Conservation (phyloP, 352 stramenopile species). For the Phytophthora sojae region DNA sequence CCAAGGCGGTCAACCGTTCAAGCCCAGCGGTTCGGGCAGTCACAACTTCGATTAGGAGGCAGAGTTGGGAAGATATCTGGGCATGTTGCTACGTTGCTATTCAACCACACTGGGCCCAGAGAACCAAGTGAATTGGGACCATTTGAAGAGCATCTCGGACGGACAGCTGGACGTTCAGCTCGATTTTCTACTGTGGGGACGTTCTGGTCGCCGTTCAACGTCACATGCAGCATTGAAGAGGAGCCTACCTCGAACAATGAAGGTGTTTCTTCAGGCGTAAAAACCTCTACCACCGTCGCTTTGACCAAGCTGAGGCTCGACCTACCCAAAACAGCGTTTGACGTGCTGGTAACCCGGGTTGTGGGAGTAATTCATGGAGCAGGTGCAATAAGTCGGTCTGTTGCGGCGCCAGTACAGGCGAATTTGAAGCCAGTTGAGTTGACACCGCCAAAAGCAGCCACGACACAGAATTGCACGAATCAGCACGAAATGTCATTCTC, state of each 20-base stretch:
- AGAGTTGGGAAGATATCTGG: slow-evolving; percentile 62
- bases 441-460: not conserved
- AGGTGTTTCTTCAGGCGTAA: not conserved
- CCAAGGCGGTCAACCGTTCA: slow-evolving; percentile 56
- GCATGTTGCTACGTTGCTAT: slow-evolving; percentile 39
- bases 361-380: slow-evolving; percentile 23
- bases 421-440: slow-evolving; percentile 14
- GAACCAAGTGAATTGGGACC: slow-evolving; percentile 14
- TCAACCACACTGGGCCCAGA: slow-evolving; percentile 4
- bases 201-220: slow-evolving; percentile 63
- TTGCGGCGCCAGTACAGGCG: slow-evolving; percentile 1
- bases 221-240: slow-evolving; percentile 52
- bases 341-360: slow-evolving; percentile 27
- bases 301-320: slow-evolving; percentile 48
- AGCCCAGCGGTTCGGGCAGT: slow-evolving; percentile 57
- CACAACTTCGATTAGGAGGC: slow-evolving; percentile 47
- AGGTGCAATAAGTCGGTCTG: slow-evolving; percentile 16
- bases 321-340: slow-evolving; percentile 34
- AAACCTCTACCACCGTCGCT: slow-evolving; percentile 21
- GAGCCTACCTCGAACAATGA: slow-evolving; percentile 9
- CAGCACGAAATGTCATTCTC: slow-evolving; percentile 41
- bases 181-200: slow-evolving; percentile 34
- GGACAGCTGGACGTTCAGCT: slow-evolving; percentile 12
- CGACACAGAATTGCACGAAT: not conserved
- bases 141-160: slow-evolving; percentile 48